Base-by-base conservation (phyloP, 495 filamentous ascomycete species). In the Patellaria atrata region DNA sequence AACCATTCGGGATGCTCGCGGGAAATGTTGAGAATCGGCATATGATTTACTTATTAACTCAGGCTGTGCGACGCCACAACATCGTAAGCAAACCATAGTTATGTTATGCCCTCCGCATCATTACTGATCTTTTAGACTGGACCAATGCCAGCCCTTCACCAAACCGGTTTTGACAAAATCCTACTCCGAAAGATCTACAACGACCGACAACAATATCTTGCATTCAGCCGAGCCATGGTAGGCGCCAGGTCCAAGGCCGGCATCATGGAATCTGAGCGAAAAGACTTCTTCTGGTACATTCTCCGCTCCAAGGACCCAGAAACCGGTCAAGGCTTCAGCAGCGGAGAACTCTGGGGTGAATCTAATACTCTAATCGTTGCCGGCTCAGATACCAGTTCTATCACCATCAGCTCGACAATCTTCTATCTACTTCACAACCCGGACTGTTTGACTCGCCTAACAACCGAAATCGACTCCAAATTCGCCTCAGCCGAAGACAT, bases 1-100 rank as follows among this genome's bases (percentile, higher is more conserved):
- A 80, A 51, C 63, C 72, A 13, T 81, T 80, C 54, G 63, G 70
- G 26, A 80, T 80, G 77, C 58, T 87, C 29, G 65, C 73, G 30
- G n/a, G n/a, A n/a, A 55, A 52, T n/a, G 63, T 57, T 5, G 61
- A 67, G 29, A 73, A 71, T 46, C 63, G 75, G 12, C 70, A 65
- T 41, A 69, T n/a, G n/a, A n/a, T n/a, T n/a, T n/a, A n/a, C n/a
- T n/a, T n/a, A n/a, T n/a, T n/a, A n/a, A n/a, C n/a, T n/a, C 59
- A 64, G 28, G 72, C 70, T 13, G 64, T 68, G 1, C 65, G 64
- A 32, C 56, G 67, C 17, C 68, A 73, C 48, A 52, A 66, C 0
- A 64, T 73, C 27, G 70, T 73, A 48, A 54, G 69, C 53, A 15
- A 6, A 5, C 8, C 7, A 6, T 37, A 14, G 4, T 13, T 26